phyloP scores from a whole-genome alignment of 257 asterid genomes.

The Scutellaria baicalensis region DNA sequence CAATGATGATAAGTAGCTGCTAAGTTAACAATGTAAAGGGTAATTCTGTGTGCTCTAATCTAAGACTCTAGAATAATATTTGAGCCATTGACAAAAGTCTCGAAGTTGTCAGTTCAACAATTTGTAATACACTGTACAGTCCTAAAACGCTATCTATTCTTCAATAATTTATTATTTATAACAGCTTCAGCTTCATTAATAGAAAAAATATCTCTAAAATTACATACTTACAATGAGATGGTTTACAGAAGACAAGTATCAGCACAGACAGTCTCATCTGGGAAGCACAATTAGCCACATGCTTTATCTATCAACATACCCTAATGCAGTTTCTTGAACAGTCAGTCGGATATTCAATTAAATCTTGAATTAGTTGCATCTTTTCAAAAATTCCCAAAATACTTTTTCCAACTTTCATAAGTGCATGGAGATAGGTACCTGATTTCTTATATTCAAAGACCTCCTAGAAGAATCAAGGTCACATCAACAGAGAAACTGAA shows the following conservation, averaged over 20 bases:
- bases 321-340: not conserved
- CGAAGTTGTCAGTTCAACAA: not conserved
- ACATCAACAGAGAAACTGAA: not conserved
- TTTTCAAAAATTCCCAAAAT: too few species aligned
- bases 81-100: not conserved
- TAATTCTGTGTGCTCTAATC: not conserved
- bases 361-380: not conserved
- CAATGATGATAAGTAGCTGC: not conserved
- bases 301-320: too few species aligned
- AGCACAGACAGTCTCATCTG: not conserved
- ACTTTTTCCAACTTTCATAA: too few species aligned
- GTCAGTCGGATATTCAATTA: not conserved
- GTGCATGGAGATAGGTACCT: too few species aligned
- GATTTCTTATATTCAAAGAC: not conserved
- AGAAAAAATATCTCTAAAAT: not conserved
- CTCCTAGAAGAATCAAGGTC: not conserved
- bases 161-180: not conserved
- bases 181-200: not conserved
- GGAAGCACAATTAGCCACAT: too few species aligned
- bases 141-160: not conserved
- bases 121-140: not conserved
- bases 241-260: not conserved
- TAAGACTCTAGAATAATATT: not conserved
- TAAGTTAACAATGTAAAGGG: not conserved
- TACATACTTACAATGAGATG: not conserved